Conservation (phyloP, 306 rosid species). For the Luffa acutangula region DNA sequence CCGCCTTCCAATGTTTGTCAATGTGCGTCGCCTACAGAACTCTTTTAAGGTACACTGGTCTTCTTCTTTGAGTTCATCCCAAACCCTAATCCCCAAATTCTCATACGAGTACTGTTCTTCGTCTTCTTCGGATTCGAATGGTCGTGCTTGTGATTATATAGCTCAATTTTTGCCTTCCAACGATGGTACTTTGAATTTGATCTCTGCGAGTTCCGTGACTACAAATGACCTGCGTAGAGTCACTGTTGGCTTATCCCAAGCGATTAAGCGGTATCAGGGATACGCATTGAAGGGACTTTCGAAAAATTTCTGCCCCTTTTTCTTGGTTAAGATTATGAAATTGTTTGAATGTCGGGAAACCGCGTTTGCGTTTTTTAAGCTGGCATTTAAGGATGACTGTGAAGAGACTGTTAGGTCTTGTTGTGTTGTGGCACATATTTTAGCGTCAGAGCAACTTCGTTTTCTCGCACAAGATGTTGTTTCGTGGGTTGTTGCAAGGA, state of each 20-base stretch:
- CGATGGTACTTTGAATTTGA: constrained; percentile 11
- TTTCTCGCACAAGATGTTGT: constrained; percentile 53
- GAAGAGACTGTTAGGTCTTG: constrained; percentile 25
- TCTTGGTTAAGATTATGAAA: constrained; percentile 37
- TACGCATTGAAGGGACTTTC: constrained; percentile 37
- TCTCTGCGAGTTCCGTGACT: constrained; percentile 24
- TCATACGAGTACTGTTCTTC: neutral
- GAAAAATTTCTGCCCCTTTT: constrained; percentile 36
- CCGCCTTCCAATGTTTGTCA: constrained; percentile 37
- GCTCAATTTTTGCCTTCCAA: constrained; percentile 50
- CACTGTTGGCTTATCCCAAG: constrained; percentile 37
- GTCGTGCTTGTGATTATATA: constrained; percentile 23
- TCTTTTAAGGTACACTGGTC: constrained; percentile 19
- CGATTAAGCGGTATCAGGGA: constrained; percentile 30
- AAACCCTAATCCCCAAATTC: constrained; percentile 11
- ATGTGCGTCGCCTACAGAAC: constrained; percentile 18
- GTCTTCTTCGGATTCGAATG: constrained; percentile 5
- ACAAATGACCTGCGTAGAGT: constrained; percentile 47
- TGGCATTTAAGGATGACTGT: constrained; percentile 35
- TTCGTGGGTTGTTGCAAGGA: constrained; percentile 39
- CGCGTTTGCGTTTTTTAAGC: constrained; percentile 60
- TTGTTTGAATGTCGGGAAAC: constrained; percentile 27
- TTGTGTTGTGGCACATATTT: constrained; percentile 45
- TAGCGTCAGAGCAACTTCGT: constrained; percentile 34
- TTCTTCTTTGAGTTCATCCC: constrained; percentile 9